These are phyloP conservation scores for Ceratorhiza oryzae-sativae DNA, from an alignment of 1,284 basidiomycete species.

Conservation along the genomic window DNA sequence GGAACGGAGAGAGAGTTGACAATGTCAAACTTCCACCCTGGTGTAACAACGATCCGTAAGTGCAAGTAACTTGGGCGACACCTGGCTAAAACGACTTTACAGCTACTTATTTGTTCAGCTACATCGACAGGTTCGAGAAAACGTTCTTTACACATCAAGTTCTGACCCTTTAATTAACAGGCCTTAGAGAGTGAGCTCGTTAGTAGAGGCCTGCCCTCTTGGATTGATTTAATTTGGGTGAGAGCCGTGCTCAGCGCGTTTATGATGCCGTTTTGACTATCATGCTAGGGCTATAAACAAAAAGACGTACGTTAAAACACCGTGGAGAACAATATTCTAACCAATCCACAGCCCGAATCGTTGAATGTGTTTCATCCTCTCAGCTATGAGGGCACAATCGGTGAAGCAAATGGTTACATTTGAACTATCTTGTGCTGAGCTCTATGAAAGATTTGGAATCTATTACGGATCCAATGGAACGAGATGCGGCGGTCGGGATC, in stretches of 20 bases:
- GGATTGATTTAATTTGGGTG: slow-evolving; percentile 91
- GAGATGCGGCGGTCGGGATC: slow-evolving; percentile 91
- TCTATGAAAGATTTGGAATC: slow-evolving; percentile 75
- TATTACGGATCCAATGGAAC: slow-evolving; percentile 85
- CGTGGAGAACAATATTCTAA: neutral
- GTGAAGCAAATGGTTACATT: slow-evolving; percentile 53
- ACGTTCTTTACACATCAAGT: neutral
- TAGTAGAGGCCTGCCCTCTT: slow-evolving; percentile 82
- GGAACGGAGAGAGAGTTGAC: slow-evolving; percentile 81
- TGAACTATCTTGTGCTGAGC: neutral
- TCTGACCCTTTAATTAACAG: slow-evolving; percentile 51
- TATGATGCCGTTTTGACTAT: neutral
- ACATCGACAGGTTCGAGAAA: slow-evolving; percentile 70
- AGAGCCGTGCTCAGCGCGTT: neutral
- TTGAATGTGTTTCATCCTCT: slow-evolving; percentile 93
- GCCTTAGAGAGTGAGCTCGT: slow-evolving; percentile 92
- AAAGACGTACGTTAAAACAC: slow-evolving; percentile 59
- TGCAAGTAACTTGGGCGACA: neutral
- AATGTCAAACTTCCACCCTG: slow-evolving; percentile 91
- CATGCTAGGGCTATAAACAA: slow-evolving; percentile 70
- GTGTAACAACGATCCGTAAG: slow-evolving; percentile 65
- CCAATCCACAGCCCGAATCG: slow-evolving; percentile 53
- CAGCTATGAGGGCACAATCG: slow-evolving; percentile 92
- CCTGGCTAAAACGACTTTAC: slow-evolving; percentile 11
- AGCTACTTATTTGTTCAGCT: slow-evolving; percentile 83